Evolutionary conservation across 2,329 filamentous ascomycete genomes (phyloP), one percentile per base, ranked within the genome.

Genomic region (Torrubiella hemipterigena): DNA sequence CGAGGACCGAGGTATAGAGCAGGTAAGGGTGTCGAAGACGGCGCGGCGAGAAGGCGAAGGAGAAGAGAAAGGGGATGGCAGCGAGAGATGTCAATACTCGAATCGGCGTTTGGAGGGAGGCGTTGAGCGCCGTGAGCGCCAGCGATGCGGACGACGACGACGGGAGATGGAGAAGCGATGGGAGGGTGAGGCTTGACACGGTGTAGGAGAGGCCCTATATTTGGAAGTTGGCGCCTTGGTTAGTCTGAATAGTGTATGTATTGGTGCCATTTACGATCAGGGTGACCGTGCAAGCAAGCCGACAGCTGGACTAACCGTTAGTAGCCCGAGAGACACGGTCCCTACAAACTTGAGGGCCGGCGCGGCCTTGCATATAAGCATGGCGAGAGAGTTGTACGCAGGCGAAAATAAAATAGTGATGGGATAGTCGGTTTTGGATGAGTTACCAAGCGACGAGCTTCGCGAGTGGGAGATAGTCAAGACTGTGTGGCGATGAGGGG

Each of bases 281-380:
- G 4, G 27, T 23, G 36, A 29, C 29, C 20, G 30, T 18, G 23
- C 13, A 26, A 19, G 26, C 14, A 30, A n/a, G 20, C 29, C 15
- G 32, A 35, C 23, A 18, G 10, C 21, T 17, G 15, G 38, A 65
- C 80, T 48, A 72, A 93, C 86, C 37, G 86, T 94, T 55, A 93
- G 61, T 35, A 95, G 69, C 40, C 89, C 89, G 35, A 95, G 69
- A 46, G 81, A 89, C 43, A 93, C 73, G 31, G 85, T 93, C 49
- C 89, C 89, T 44, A 95, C 81, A 55, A 95, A 94, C 63, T 96
- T 95, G 62, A 82, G 75, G 55, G 81, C 61, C 34, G 83, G 77
- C 49, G 94, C 67, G 49, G 76, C 74, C 47, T 68, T 75, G 46
- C 22, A 24, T n/a, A 24, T 24, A 11, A 11, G 14, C 22, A 24